Base-by-base conservation (phyloP, 305 asterid genomes). In the Rubia peregrina region DNA sequence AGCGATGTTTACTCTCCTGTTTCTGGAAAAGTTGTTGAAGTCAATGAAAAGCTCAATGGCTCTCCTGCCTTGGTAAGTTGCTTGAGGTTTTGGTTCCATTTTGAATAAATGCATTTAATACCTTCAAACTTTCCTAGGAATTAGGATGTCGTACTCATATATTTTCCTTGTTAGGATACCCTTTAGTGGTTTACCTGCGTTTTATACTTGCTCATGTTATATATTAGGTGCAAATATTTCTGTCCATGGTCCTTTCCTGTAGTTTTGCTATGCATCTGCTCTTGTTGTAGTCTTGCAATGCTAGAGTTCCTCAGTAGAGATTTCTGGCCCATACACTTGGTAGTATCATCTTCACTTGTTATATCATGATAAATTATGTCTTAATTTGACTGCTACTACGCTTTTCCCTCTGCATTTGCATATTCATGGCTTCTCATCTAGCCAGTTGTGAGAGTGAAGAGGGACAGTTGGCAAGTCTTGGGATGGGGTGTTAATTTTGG, bases 1-100 rank as follows among this genome's bases (percentile, higher is more conserved):
- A 93, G 97, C 63, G 96, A 93, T 82, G 80, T 90, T 60, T 82
- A 93, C 86, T 87, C 98, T 67, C 98, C 98, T 19, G 76, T 93
- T 80, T 90, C 98, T 0, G 98, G 97, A 73, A 89, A 85, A 83
- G 98, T 93, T 62, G 75, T 88, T 12, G 88, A 83, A 72, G 92
- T 93, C 71, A 93, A 93, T 77, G 78, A 79, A 57, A 78, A 85
- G 75, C 98, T 93, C 67, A 81, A 7, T 44, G 77, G 71, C 40
- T 87, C 92, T 76, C 98, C 98, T 81, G 97, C 82, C 77, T 73
- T 88, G 90, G 97, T 93, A 75, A 86, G 95, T 82, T 69, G 69
- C 70, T 42, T 75, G 41, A 30, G 14, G 22, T 14, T 74, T 51
- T 73, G 51, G 44, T 22, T 51, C 64, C 13, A 51, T 21, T 26